Evolutionary conservation across 257 asterid genomes (phyloP), one percentile per base, ranked within the genome.

Genomic region (Petunia axillaris): DNA sequence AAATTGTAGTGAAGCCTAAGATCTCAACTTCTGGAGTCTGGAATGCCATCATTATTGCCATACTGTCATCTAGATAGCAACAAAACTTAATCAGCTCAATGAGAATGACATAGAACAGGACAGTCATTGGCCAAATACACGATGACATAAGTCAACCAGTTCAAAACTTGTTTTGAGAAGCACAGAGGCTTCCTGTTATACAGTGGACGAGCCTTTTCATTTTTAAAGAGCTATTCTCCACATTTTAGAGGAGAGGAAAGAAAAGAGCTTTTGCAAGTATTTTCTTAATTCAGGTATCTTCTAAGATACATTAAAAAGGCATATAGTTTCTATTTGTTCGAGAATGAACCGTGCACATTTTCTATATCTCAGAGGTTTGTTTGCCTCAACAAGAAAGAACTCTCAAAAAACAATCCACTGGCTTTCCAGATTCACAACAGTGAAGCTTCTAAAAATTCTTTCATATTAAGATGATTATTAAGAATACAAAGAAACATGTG

Each of bases 41-140:
- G 80, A 94, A 94, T 50, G 99, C 98, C 99, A 96, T 94, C 9
- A 96, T 76, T 85, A 94, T 89, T 9, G 99, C 97, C 95, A 96
- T 89, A 85, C 94, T 82, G 87, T 96, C 98, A 90, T 96, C 99
- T 94, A 91, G 25, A 82, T 53, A 82, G 58, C 62, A 85, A 77
- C 64, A 59, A 8, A 83, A 83, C 4, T 14, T 50, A 78, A 64
- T 38, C 6, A 55, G 70, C 39, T 68, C 76, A 11, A 50, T 64
- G 67, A 5, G 6, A 3, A 4, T 44, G 5, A 60, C 15, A 13
- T 43, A 5, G 8, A 78, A 75, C 73, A 58, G 59, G 36, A 37
- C 63, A 52, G 67, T 41, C 37, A 57, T 39, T 59, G 37, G 59
- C 58, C 65, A 67, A 48, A 53, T 13, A 14, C 64, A 15, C 15